phyloP scores from a whole-genome alignment of 192 early-diverging fungal species.

The Entomortierella parvispora region DNA sequence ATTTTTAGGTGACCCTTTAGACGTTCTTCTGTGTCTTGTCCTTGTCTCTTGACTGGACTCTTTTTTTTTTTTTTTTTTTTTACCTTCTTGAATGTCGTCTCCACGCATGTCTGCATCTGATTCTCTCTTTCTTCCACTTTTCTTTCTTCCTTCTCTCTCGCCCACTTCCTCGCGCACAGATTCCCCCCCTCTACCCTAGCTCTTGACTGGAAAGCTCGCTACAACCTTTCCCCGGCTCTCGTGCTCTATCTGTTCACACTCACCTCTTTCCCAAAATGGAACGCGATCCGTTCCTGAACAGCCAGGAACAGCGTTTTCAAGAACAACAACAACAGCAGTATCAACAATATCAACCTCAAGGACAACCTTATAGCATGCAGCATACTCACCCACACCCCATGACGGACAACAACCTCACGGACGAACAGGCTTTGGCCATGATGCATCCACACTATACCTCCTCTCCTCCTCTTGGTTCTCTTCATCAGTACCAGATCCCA shows the following conservation, averaged over 20 bases:
- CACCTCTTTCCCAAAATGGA: neutral
- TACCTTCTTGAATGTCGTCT: neutral
- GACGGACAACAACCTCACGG: neutral
- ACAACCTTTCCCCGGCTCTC: neutral
- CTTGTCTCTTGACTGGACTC: neutral
- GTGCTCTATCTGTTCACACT: neutral
- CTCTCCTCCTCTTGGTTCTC: neutral
- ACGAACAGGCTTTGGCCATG: neutral
- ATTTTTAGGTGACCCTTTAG: too few relatives aligned
- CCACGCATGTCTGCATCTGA: neutral
- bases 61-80: conserved; percentile 4
- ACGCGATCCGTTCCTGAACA: too few relatives aligned
- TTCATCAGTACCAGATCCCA: neutral
- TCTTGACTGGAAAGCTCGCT: too few relatives aligned
- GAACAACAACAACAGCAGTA: neutral
- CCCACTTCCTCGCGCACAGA: neutral
- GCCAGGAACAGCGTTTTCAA: neutral
- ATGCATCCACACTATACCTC: neutral
- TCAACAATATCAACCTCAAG: neutral
- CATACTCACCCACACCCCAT: neutral
- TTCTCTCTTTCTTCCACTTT: conserved; percentile 1
- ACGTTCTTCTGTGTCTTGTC: neutral
- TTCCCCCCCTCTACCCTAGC: neutral
- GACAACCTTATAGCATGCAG: neutral
- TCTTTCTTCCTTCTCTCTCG: neutral